phyloP scores from a whole-genome alignment of 2,329 filamentous ascomycete species.

The Chaetomiaceae sp. region DNA sequence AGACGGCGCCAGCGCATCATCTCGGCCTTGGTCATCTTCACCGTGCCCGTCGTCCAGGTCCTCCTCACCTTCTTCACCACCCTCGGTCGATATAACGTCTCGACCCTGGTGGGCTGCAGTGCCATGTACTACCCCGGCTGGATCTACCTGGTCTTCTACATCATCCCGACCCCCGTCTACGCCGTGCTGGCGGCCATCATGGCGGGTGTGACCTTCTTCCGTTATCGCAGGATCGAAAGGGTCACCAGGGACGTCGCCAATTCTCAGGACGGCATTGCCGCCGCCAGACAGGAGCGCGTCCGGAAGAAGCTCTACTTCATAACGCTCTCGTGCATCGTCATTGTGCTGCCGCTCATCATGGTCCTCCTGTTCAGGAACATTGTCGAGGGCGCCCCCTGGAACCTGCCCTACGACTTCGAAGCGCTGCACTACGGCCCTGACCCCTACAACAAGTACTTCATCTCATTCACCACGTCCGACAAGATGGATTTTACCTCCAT shows the following conservation, averaged over 20 bases:
- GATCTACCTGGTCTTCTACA: conserved; percentile 45
- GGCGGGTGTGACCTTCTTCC: conserved; percentile 44
- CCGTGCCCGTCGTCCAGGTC: conserved; percentile 46
- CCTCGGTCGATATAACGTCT: conserved; percentile 45
- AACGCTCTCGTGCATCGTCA: conserved; percentile 46
- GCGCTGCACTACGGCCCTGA: conserved; percentile 36
- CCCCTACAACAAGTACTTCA: conserved; percentile 42
- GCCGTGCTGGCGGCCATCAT: conserved; percentile 42
- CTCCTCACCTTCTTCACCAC: conserved; percentile 45
- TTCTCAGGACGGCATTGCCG: conserved; percentile 36
- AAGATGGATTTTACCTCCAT: conserved; percentile 36
- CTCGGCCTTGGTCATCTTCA: conserved; percentile 52
- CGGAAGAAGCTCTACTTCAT: conserved; percentile 52
- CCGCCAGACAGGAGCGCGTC: conserved; percentile 42
- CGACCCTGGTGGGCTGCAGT: conserved; percentile 46
- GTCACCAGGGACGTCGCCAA: conserved; percentile 37
- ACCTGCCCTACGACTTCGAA: conserved; percentile 37
- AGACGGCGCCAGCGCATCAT: conserved; percentile 38
- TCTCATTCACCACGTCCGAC: conserved; percentile 42
- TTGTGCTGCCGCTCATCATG: conserved; percentile 47
- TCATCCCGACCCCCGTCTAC: conserved; percentile 42
- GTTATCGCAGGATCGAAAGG: conserved; percentile 44
- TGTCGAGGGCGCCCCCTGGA: conserved; percentile 27
- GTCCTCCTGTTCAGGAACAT: conserved; percentile 41
- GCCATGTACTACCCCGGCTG: conserved; percentile 41